Evolutionary conservation across 2,329 filamentous ascomycete species (phyloP), one percentile per base, ranked within the genome.

Genomic region (Monilinia polystroma): DNA sequence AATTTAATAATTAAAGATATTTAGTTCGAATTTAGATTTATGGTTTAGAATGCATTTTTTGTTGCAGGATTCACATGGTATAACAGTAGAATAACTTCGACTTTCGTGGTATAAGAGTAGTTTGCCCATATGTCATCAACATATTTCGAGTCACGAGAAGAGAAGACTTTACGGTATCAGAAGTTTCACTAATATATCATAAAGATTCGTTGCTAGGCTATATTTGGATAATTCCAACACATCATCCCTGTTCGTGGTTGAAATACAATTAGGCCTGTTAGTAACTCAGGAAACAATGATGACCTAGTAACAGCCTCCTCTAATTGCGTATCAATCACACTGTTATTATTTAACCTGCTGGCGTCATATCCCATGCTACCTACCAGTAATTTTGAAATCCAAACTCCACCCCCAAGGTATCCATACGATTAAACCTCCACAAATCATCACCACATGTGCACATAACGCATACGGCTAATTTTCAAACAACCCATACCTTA

Each of bases 181-280:
- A 29, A 4, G 29, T 35, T 18, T 45, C 43, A 45, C 3, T 5
- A 23, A 23, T 23, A 20, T 45, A 5, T 91, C 90, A 1, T 79
- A 90, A 74, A 93, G 91, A 66, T 85, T 98, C 2, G 35, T 54
- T 18, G 32, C 32, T 35, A 35, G 32, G 1, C 32, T 35, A 35
- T 35, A 6, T 8, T 35, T 8, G 4, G 32, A 35, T 35, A 6
- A 6, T 35, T 35, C 1, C 32, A 8, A 8, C 32, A 35, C n/a
- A 5, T 14, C 5, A 32, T 5, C 5, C 20, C 18, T 4, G 20
- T 35, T 35, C 52, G 20, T 35, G 4, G 20, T 23, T 8, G 20
- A 18, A 56, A 38, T 16, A 4, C 20, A 41, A 3, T 41, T 11
- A 4, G 5, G 12, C n/a, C 32, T 14, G 6, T 35, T 12, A 18